Base-by-base conservation (phyloP, 768 basidiomycete genomes). In the Boletus rubroflammeus region DNA sequence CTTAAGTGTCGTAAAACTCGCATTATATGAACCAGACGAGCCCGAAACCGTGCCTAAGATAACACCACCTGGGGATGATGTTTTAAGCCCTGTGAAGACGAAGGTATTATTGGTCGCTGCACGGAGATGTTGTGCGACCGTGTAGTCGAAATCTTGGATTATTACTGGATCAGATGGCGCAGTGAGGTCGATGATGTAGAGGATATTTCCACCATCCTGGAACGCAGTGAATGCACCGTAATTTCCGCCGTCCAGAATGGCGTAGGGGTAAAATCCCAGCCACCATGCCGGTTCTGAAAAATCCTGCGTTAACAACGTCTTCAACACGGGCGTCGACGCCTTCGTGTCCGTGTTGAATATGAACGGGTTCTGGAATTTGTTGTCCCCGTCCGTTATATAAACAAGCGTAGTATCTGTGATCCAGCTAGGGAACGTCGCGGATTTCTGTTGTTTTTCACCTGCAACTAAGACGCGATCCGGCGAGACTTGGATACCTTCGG, bases 321-420 rank as follows among this genome's bases (percentile, higher is more conserved):
- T n/a, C 6, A 72, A 68, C 9, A 58, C 47, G 3, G 47, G 29
- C 2, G 44, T 51, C 0, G 81, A 65, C 0, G 65, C 45, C 5
- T 73, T 59, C 8, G 66, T 58, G 0, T 62, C 47, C 23, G 75
- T 50, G 34, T 72, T 61, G 41, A 44, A 58, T 25, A 56, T 49
- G 46, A 50, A 58, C 0, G 65, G 85, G 59, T 90, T 87, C 54
- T 79, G 75, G 64, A 76, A 90, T 0, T 81, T 81, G 25, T 80
- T 79, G 6, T 76, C 76, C 40, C 70, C 68, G 54, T 90, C 89
- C 32, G 73, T 75, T 11, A 78, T 79, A 66, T 83, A 88, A 25
- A 85, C 66, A 10, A 91, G 73, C 0, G 66, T 73, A 14, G 80
- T 75, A 57, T 82, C 72, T 25, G 36, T 85, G 69, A 48, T 69